Evolutionary conservation across 78 protist species (phyloP).

Genomic region (Dictyostelium firmibasis): DNA sequence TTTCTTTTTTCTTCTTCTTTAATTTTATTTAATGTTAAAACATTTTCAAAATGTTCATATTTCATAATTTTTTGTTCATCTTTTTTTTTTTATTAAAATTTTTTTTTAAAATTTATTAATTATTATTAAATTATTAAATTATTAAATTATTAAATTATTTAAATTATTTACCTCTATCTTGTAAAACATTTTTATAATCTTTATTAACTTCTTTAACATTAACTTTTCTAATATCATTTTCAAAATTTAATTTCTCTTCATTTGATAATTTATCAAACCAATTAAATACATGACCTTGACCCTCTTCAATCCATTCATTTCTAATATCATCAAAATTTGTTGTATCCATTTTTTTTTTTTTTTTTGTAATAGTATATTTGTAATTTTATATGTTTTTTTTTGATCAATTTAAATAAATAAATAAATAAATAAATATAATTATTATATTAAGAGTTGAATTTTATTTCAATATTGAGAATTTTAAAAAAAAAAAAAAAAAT

Average conservation of each 20-base stretch:
- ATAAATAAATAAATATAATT: neutral
- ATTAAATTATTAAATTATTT: no score
- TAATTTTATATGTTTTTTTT: neutral
- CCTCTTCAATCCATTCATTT: constrained; percentile 77
- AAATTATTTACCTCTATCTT: constrained; percentile 2
- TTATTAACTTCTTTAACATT: constrained; percentile 56
- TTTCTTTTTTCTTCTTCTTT: constrained; percentile 6
- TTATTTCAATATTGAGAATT: no score
- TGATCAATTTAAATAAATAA: neutral
- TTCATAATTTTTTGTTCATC: constrained; percentile 44
- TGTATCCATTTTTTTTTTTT: neutral
- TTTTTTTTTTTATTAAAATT: neutral
- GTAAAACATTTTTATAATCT: constrained; percentile 24
- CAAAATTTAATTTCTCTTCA: constrained; percentile 45
- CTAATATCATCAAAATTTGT: neutral
- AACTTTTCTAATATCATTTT: constrained; percentile 24
- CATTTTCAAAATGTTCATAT: constrained; percentile 66
- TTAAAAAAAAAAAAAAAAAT: no score
- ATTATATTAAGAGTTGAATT: neutral
- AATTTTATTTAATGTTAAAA: constrained; percentile 18
- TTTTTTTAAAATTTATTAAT: neutral
- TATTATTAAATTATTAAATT: no score
- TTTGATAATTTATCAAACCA: constrained; percentile 46
- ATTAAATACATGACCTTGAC: constrained; percentile 84
- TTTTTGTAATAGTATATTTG: neutral